Percentiles rank a stretch among this genome's conserved stretches.
Conservation (phyloP, 495 filamentous ascomycete genomes). For the Penicillium dipodomyicola region DNA sequence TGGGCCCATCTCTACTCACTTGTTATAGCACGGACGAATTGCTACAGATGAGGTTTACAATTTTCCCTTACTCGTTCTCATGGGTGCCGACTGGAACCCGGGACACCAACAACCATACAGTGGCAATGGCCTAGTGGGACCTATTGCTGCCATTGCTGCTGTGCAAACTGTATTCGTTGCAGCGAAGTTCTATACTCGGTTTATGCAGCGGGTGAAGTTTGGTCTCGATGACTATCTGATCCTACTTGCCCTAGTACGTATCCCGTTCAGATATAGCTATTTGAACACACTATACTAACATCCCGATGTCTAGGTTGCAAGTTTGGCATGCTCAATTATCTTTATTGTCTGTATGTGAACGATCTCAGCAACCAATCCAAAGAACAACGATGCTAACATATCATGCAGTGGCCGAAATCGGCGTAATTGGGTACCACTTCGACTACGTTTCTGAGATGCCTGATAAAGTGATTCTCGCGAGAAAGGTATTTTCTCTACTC, state of each 20-base stretch:
- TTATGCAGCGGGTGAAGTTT: constrained; percentile 19
- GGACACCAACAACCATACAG: constrained; percentile 7
- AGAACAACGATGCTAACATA: neutral
- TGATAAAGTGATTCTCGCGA: constrained; percentile 10
- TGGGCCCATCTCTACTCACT: neutral
- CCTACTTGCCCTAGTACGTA: constrained; percentile 24
- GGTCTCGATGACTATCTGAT: constrained; percentile 35
- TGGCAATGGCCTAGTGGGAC: constrained; percentile 17
- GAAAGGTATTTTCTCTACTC: constrained; percentile 12
- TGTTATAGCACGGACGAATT: neutral
- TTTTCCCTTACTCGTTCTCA: neutral
- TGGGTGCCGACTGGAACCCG: neutral
- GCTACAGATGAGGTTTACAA: neutral
- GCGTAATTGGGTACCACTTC: constrained; percentile 20
- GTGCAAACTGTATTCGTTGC: constrained; percentile 25
- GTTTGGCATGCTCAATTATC: constrained; percentile 14
- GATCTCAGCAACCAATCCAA: neutral
- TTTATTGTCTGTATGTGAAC: constrained; percentile 20
- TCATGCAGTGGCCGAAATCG: constrained; percentile 17
- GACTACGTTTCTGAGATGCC: constrained; percentile 17
- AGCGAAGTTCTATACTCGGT: constrained; percentile 33
- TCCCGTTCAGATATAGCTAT: neutral
- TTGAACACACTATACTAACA: neutral
- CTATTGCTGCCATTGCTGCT: constrained; percentile 15
- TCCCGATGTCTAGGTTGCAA: constrained; percentile 10